Percentiles rank a stretch among this genome's conserved stretches.
phyloP scores from a whole-genome alignment of 129 eudicot species.

The Flaveria bidentis region DNA sequence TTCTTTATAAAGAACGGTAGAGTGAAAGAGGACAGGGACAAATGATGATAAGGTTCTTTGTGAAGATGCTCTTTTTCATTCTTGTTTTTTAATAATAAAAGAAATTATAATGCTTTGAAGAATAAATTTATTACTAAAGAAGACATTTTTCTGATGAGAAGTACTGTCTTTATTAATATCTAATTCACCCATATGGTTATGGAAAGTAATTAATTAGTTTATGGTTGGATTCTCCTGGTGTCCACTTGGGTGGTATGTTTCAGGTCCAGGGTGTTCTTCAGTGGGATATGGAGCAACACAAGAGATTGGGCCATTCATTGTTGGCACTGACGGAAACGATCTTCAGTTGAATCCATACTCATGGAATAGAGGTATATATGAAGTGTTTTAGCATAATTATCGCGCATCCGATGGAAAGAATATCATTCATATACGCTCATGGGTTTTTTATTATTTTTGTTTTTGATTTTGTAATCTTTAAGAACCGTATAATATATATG shows the following conservation, averaged over 20 bases:
- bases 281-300: slow-evolving; percentile 99
- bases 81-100: slow-evolving; percentile 27
- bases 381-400: slow-evolving; percentile 8
- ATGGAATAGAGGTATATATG: slow-evolving; percentile 58
- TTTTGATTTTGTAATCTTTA: not conserved
- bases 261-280: slow-evolving; percentile 98
- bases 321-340: slow-evolving; percentile 51
- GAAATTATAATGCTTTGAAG: slow-evolving; percentile 19
- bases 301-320: slow-evolving; percentile 91
- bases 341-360: slow-evolving; percentile 70
- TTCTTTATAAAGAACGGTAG: slow-evolving; percentile 25
- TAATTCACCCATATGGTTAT: slow-evolving; percentile 27
- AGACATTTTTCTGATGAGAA: slow-evolving; percentile 13
- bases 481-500: slow-evolving; percentile 13
- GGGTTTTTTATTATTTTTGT: not conserved
- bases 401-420: not conserved
- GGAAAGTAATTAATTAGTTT: slow-evolving; percentile 29
- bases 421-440: slow-evolving; percentile 15
- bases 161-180: slow-evolving; percentile 21
- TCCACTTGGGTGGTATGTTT: slow-evolving; percentile 53
- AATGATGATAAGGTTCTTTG: slow-evolving; percentile 24
- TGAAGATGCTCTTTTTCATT: slow-evolving; percentile 30
- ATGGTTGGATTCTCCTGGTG: slow-evolving; percentile 34
- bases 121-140: slow-evolving; percentile 15
- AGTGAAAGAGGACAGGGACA: slow-evolving; percentile 18